Conservation (phyloP, 768 basidiomycete genomes). For the Hypholoma sublateritium region DNA sequence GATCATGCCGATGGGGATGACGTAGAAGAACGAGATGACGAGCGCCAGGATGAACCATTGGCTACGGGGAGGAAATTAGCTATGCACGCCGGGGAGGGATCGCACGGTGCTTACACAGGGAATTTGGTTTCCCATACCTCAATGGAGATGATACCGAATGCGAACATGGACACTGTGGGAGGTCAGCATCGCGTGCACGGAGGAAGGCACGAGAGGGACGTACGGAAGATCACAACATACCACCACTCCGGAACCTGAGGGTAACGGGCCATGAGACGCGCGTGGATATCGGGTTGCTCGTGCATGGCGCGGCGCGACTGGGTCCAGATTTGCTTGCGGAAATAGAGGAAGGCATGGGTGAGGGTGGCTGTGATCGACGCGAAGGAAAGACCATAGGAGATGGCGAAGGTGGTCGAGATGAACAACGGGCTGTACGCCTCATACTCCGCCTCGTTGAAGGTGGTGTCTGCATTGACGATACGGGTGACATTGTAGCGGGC, state of each 20-base stretch:
- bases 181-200: background rate
- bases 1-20: slow-evolving; percentile 69
- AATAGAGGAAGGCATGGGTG: slow-evolving; percentile 69
- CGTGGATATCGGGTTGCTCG: slow-evolving; percentile 85
- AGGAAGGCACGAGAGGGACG: slow-evolving; percentile 28
- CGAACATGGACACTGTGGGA: slow-evolving; percentile 56
- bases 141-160: slow-evolving; percentile 66
- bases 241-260: slow-evolving; percentile 83
- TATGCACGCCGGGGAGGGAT: slow-evolving; percentile 16
- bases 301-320: slow-evolving; percentile 69
- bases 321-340: slow-evolving; percentile 75
- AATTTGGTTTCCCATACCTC: slow-evolving; percentile 71
- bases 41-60: slow-evolving; percentile 68
- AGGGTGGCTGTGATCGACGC: slow-evolving; percentile 77
- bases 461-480: slow-evolving; percentile 53
- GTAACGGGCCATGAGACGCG: slow-evolving; percentile 77
- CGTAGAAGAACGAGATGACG: slow-evolving; percentile 62
- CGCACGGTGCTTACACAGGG: slow-evolving; percentile 55
- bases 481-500: slow-evolving; percentile 52
- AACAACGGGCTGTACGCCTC: slow-evolving; percentile 60
- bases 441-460: slow-evolving; percentile 58
- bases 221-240: slow-evolving; percentile 68
- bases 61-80: slow-evolving; percentile 11
- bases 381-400: slow-evolving; percentile 82
- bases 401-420: slow-evolving; percentile 71